Evolutionary conservation across 306 rosid species (phyloP).

Genomic region (barrel medic (Medicago truncatula)): MtrunA17r5.0-ANR NC_053042.1:13247501-13248000

Average conservation of each 20-base stretch:
- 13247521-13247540: conserved; percentile 37
- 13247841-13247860: not conserved
- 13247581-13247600: not conserved
- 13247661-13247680: not conserved
- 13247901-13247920: too few relatives aligned
- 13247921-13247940: too few relatives aligned
- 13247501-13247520: conserved; percentile 23
- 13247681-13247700: not conserved
- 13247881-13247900: too few relatives aligned
- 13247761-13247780: not conserved
- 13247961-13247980: too few relatives aligned
- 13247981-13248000: too few relatives aligned
- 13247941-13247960: too few relatives aligned
- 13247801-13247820: not conserved
- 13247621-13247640: not conserved
- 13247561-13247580: not conserved
- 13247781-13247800: not conserved
- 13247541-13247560: conserved; percentile 31
- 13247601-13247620: conserved; percentile 19
- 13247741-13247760: not conserved
- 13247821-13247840: not conserved
- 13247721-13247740: not conserved
- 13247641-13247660: not conserved
- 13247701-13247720: not conserved
- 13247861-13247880: not conserved